Evolutionary conservation across 768 basidiomycete species (phyloP), one percentile per base, ranked within the genome.

Genomic region (Boletus edulis): DNA sequence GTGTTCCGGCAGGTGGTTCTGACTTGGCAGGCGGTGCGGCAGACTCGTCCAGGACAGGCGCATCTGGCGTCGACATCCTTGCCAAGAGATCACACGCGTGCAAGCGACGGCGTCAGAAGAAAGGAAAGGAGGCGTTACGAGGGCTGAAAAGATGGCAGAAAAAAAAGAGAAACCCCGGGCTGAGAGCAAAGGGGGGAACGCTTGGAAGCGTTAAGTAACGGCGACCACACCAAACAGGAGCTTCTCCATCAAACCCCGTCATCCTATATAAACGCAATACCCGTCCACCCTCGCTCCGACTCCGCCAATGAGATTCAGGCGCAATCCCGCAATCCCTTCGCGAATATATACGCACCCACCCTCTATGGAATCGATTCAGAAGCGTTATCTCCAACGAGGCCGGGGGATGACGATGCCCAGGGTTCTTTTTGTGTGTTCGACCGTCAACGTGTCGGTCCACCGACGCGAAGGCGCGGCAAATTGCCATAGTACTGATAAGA

Each of bases 211-310:
- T 46, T n/a, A 12, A 45, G 45, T 38, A 42, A 49, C 39, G 46
- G 41, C 39, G 13, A 52, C 24, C 51, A 46, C 24, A 34, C 32
- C 32, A 47, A n/a, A 29, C 50, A 49, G 17, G n/a, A 17, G 24
- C 54, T 17, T 42, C 39, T 57, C 42, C 27, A 45, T 22, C 50
- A 54, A 57, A 35, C 35, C 44, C 46, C 53, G 37, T 57, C 51
- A 35, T 42, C 51, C 18, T 57, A 68, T 68, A 66, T 66, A 66
- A 46, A 49, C 52, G 24, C 15, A 11, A n/a, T 52, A 8, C 38
- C 46, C 18, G 27, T 55, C 63, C 56, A 60, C 63, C 54, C 45
- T 62, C 49, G 35, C 63, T 66, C 64, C 58, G 57, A 68, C 61
- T 55, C 61, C 57, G 38, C 54, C 59, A 55, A 62, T 56, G 13